phyloP scores from a whole-genome alignment of 176 grass and related monocot species.

The Eremochloa ophiuroides region DNA sequence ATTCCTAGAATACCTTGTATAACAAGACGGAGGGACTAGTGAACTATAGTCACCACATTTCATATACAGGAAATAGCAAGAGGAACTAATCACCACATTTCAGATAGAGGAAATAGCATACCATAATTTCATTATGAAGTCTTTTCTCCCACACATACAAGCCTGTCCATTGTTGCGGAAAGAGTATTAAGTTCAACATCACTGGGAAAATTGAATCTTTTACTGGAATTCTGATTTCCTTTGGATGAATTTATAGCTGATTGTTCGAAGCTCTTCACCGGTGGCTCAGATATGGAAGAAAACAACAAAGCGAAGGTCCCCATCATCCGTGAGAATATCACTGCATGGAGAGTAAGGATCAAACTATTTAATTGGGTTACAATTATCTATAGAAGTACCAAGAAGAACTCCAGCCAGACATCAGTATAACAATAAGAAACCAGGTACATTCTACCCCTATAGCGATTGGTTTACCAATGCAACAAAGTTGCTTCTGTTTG shows the following conservation, averaged over 20 bases:
- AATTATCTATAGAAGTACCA: background rate
- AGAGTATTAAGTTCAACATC: slow-evolving; percentile 63
- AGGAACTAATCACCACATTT: background rate
- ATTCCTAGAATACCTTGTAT: background rate
- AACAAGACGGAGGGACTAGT: background rate
- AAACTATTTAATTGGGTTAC: background rate
- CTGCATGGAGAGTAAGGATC: slow-evolving; percentile 41
- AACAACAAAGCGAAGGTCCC: slow-evolving; percentile 41
- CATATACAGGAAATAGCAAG: background rate
- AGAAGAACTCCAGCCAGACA: background rate
- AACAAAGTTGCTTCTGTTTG: background rate
- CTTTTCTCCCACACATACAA: slow-evolving; percentile 89
- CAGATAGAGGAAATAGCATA: slow-evolving; percentile 29
- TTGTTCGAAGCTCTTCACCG: slow-evolving; percentile 19
- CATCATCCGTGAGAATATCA: slow-evolving; percentile 61
- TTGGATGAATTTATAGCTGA: slow-evolving; percentile 16
- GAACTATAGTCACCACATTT: background rate
- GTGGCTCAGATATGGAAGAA: slow-evolving; percentile 32
- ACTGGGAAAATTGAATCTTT: slow-evolving; percentile 10
- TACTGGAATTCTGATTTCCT: slow-evolving; percentile 16
- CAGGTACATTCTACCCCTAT: background rate
- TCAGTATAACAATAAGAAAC: background rate
- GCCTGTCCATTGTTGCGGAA: slow-evolving; percentile 67
- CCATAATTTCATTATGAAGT: slow-evolving; percentile 84
- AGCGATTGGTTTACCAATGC: background rate